These are phyloP conservation scores for Haemoproteus tartakovskyi DNA, from an alignment of 169 alveolate genomes.

Conservation along the genomic window DNA sequence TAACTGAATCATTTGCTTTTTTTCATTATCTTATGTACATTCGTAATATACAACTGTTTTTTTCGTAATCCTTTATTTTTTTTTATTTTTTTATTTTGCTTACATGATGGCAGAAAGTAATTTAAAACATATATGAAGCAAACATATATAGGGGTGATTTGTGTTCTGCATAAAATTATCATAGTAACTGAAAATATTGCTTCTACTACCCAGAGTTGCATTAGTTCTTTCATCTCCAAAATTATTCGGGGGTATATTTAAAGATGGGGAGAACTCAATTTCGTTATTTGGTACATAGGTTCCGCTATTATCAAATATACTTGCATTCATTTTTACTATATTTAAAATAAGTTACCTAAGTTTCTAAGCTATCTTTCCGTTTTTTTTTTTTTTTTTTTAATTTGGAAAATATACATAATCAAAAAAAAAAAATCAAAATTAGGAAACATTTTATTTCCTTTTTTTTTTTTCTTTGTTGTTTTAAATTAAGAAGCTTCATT, in stretches of 20 bases:
- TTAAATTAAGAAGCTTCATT: too few species aligned
- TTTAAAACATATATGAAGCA: conserved; percentile 39
- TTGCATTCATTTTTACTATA: conserved; percentile 14
- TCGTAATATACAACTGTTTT: background rate
- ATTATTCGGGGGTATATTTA: conserved; percentile 8
- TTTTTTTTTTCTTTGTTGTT: too few species aligned
- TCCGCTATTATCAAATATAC: background rate
- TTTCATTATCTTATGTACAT: too few species aligned
- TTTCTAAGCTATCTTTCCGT: too few species aligned
- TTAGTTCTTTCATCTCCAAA: conserved; percentile 3
- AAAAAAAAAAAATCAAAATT: too few species aligned
- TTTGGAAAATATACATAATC: too few species aligned
- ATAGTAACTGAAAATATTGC: conserved; percentile 5
- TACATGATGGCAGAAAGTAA: conserved; percentile 20
- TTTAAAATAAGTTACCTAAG: too few species aligned
- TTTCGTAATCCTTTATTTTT: too few species aligned
- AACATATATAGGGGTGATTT: conserved; percentile 54
- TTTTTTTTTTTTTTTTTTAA: too few species aligned
- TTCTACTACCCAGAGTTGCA: background rate
- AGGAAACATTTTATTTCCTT: too few species aligned
- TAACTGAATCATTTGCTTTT: too few species aligned
- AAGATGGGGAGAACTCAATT: background rate
- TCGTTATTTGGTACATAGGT: background rate
- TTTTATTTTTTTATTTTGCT: background rate
- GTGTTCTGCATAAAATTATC: conserved; percentile 5